Conservation (phyloP, 805 yeast genomes). For the Metschnikowia lochheadii region DNA sequence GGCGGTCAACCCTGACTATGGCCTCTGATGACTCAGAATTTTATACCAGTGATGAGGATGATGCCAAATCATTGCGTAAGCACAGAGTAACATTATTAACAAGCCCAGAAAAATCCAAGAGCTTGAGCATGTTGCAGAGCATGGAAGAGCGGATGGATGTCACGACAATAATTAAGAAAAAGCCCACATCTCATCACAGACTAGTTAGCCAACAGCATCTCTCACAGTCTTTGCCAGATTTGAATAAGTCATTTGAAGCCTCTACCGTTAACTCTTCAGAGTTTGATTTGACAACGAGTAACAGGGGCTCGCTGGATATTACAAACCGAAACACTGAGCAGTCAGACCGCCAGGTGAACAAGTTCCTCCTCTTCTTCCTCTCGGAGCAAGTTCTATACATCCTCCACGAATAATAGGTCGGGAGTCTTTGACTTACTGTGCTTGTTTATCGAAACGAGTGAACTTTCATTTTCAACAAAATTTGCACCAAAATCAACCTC, state of each 20-base stretch:
- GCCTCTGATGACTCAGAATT: conserved; percentile 2
- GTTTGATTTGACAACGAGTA: background rate
- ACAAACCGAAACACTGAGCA: background rate
- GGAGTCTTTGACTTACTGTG: conserved; percentile 51
- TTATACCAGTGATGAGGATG: conserved; percentile 1
- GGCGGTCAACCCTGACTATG: background rate
- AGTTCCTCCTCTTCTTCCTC: conserved; percentile 47
- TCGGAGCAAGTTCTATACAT: conserved; percentile 29
- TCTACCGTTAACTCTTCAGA: background rate
- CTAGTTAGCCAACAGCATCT: background rate
- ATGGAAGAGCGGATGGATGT: background rate
- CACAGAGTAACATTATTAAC: background rate
- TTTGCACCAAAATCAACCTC: conserved; percentile 59
- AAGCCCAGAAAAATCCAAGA: background rate
- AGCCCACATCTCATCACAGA: background rate
- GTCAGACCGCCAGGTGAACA: background rate
- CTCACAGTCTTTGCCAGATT: conserved; percentile 4
- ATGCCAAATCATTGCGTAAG: background rate
- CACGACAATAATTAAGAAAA: background rate
- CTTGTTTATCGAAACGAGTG: conserved; percentile 70
- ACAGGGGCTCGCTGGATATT: background rate
- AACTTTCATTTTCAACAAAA: conserved; percentile 62
- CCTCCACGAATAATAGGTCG: conserved; percentile 19
- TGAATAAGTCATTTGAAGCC: background rate
- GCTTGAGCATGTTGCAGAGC: background rate